A percentile compares a stretch with the other conserved stretches of the same genome.
Evolutionary conservation across 2,329 filamentous ascomycete genomes (phyloP).

Genomic region (Graphium sp.): DNA sequence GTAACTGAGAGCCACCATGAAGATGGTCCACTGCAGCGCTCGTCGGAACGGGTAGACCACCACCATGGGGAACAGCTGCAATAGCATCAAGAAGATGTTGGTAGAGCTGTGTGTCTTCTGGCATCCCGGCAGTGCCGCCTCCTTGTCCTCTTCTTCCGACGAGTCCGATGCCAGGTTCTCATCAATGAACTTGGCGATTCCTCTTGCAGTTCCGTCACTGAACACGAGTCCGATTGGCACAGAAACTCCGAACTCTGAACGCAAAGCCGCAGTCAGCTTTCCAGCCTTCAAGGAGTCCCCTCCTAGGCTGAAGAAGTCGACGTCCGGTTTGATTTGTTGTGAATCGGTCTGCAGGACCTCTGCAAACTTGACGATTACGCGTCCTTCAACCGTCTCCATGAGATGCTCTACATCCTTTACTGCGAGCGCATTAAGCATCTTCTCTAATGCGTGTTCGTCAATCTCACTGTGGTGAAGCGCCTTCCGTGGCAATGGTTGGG

Average conservation of each 20-base stretch:
- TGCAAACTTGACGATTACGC: conserved; percentile 24
- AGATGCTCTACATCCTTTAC: conserved; percentile 9
- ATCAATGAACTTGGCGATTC: conserved; percentile 20
- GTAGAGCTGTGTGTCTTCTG: conserved; percentile 28
- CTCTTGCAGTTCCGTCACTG: conserved; percentile 24
- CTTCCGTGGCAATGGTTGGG: conserved; percentile 14
- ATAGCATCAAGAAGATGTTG: conserved; percentile 25
- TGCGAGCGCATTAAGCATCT: conserved; percentile 11
- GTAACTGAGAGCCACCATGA: conserved; percentile 27
- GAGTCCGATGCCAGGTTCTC: conserved; percentile 8
- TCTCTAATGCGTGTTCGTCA: conserved; percentile 17
- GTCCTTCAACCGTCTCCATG: conserved; percentile 14
- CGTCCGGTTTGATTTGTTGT: conserved; percentile 18
- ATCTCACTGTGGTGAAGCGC: conserved; percentile 12
- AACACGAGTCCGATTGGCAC: conserved; percentile 34
- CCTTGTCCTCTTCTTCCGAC: conserved; percentile 4
- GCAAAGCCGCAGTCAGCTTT: conserved; percentile 28
- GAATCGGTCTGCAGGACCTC: conserved; percentile 21
- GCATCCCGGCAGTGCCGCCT: conserved; percentile 14
- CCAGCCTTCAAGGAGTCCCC: conserved; percentile 38
- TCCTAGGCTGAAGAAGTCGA: conserved; percentile 34
- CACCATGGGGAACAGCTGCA: conserved; percentile 31
- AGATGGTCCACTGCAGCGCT: conserved; percentile 33
- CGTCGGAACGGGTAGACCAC: conserved; percentile 32
- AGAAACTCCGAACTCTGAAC: conserved; percentile 28